Base-by-base conservation (phyloP, 192 early-diverging fungal species). In the Backusella liffmaniae region DNA sequence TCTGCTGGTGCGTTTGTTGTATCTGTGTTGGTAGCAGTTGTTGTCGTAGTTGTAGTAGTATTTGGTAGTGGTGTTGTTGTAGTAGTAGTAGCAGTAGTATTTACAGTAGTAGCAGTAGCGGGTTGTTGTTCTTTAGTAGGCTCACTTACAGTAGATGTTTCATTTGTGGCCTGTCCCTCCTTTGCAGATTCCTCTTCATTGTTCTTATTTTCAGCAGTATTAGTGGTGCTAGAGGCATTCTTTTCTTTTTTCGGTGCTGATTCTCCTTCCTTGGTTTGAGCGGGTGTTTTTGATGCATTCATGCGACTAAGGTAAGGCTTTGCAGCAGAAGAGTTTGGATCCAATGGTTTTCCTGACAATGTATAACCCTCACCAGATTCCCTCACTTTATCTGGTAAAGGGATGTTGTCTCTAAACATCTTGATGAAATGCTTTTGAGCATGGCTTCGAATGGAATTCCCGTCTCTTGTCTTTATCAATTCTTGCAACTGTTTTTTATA, bases 351-450 rank as follows among this genome's bases (percentile, higher is more conserved):
- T 21, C 96, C 96, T 7, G 92, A 93, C 0, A 95, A 77, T 5
- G 94, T 95, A 82, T 94, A 94, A 0, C 94, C 94, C 13, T 82
- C 86, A n/a, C 94, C 94, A 2, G 88, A 84, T 67, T 72, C 72
- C 76, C 62, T 78, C 65, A 96, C 93, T 83, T 94, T 96, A 68
- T 81, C 85, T n/a, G 96, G 96, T 56, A 97, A 81, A 41, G 93
- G 93, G 53, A 93, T 78, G 23, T 84, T 90, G 74, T 95, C 96
- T 35, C 96, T 81, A 80, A 88, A 97, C 77, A 97, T 82, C 79
- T 95, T 94, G 82, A 96, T 96, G 75, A 97, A 95, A 79, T 95
- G 92, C 79, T 96, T 96, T 85, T 96, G 95, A 42, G 95, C 94
- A 77, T 96, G 96, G 71, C 92, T 93, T 72, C 95, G 86, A 72